Percentiles rank a stretch among this genome's conserved stretches.
Conservation (phyloP, 129 eudicot genomes). For the Saussurea involucrata region DNA sequence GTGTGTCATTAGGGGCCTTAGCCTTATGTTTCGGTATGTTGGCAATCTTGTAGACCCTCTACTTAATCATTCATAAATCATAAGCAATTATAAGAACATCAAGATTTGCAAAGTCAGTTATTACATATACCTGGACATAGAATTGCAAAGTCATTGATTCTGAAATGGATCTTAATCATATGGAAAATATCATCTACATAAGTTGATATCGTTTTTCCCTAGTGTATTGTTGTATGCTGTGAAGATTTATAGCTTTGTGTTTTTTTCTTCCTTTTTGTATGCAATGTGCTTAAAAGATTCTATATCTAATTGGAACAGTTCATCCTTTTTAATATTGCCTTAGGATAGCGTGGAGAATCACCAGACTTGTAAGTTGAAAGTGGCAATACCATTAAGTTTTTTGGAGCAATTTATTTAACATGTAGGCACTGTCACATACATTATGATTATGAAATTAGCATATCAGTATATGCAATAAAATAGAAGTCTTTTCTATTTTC, state of each 20-base stretch:
- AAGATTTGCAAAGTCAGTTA: not conserved
- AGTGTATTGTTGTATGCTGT: slow-evolving; percentile 2
- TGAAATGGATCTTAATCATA: not conserved
- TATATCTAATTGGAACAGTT: not conserved
- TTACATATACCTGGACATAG: not conserved
- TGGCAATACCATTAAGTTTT: slow-evolving; percentile 2
- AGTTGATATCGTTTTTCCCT: not conserved
- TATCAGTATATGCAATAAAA: not conserved
- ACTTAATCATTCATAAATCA: not conserved
- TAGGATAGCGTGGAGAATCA: not conserved
- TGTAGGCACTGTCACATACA: not conserved
- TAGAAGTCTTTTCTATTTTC: not conserved
- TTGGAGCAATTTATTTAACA: not conserved
- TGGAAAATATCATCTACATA: slow-evolving; percentile 2
- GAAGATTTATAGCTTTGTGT: slow-evolving; percentile 1
- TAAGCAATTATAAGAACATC: not conserved
- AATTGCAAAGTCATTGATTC: not conserved
- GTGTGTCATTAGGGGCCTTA: not conserved
- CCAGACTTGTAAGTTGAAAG: not conserved
- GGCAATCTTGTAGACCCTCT: not conserved
- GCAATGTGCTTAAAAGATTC: not conserved
- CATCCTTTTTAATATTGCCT: not conserved
- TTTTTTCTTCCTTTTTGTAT: not conserved
- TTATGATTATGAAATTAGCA: not conserved
- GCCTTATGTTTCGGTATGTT: not conserved